Conservation (phyloP, 495 filamentous ascomycete genomes). For the Tetracladium setigerum region DNA sequence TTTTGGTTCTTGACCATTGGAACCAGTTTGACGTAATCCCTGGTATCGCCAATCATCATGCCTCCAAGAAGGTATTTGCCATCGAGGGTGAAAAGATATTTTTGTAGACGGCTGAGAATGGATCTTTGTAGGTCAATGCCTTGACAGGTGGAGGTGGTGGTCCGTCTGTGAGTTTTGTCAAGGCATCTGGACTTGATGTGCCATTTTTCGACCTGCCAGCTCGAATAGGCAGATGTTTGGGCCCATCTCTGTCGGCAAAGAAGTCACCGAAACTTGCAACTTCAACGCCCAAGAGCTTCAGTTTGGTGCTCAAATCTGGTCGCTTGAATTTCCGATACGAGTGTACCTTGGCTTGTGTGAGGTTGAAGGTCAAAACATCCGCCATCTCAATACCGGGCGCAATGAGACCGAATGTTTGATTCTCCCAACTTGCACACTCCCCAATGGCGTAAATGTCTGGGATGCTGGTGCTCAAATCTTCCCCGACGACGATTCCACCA, state of each 20-base stretch:
- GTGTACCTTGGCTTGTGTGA: constrained; percentile 74
- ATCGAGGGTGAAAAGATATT: constrained; percentile 88
- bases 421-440: constrained; percentile 93
- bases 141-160: constrained; percentile 50
- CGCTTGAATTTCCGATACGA: constrained; percentile 64
- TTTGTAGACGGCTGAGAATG: constrained; percentile 95
- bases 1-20: constrained; percentile 91
- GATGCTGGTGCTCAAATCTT: constrained; percentile 62
- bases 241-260: constrained; percentile 76
- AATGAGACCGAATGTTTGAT: constrained; percentile 88
- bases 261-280: constrained; percentile 96
- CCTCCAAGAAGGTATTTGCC: constrained; percentile 90
- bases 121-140: constrained; percentile 86
- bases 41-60: constrained; percentile 98
- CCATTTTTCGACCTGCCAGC: constrained; percentile 26
- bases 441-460: constrained; percentile 84
- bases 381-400: constrained; percentile 96
- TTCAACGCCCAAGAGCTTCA: constrained; percentile 90
- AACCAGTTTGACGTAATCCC: constrained; percentile 89
- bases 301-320: constrained; percentile 87
- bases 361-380: constrained; percentile 89
- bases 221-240: constrained; percentile 19
- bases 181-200: constrained; percentile 16
- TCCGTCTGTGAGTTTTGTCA: constrained; percentile 46
- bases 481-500: constrained; percentile 62